Conservation (phyloP, 345 rosid species). For the Fremontodendron californicum region DNA sequence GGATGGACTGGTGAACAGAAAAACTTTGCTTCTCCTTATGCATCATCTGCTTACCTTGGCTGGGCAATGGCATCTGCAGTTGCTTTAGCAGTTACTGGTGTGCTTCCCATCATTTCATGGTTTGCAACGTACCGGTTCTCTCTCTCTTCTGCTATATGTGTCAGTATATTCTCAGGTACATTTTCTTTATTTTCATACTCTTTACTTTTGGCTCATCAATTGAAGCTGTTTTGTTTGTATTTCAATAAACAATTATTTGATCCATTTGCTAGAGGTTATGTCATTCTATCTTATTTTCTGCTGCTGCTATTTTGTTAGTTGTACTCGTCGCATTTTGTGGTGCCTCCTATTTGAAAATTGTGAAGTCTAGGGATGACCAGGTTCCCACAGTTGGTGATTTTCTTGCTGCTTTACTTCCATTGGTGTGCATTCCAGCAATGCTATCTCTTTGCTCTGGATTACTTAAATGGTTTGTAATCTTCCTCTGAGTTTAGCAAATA, state of each 20-base stretch:
- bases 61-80: constrained; percentile 98
- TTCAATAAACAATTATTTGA: not conserved
- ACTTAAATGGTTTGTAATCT: constrained; percentile 74
- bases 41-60: constrained; percentile 86
- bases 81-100: constrained; percentile 83
- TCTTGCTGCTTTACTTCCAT: constrained; percentile 96
- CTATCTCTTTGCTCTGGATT: constrained; percentile 86
- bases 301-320: constrained; percentile 47
- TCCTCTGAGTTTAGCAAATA: constrained; percentile 19
- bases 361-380: constrained; percentile 79
- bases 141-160: constrained; percentile 79
- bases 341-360: constrained; percentile 83
- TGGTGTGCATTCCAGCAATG: constrained; percentile 88
- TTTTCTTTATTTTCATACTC: constrained; percentile 15
- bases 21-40: constrained; percentile 70
- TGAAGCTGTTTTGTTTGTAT: constrained; percentile 12
- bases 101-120: constrained; percentile 97
- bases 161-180: constrained; percentile 78
- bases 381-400: constrained; percentile 85
- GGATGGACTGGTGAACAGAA: constrained; percentile 60
- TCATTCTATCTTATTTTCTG: constrained; percentile 9
- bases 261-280: constrained; percentile 9
- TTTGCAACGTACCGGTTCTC: constrained; percentile 93
- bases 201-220: not conserved
- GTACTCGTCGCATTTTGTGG: constrained; percentile 95